Evolutionary conservation across 345 rosid genomes (phyloP), one percentile per base, ranked within the genome.

Genomic region (Anastatica hierochuntica): DNA sequence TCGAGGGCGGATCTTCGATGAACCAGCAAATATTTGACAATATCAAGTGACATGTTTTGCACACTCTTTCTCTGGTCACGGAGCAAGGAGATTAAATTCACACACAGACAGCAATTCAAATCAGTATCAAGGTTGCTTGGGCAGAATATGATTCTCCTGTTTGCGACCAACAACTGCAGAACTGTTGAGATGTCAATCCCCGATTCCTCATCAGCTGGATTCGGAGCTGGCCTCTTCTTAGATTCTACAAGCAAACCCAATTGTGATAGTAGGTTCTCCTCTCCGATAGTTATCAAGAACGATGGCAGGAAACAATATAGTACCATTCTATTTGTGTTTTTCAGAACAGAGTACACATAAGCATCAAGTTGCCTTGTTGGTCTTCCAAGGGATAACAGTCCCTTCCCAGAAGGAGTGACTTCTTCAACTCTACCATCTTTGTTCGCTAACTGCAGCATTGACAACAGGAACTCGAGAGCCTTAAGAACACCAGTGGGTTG

Each of bases 401-500:
- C 76, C 66, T 83, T 85, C 60, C 97, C 94, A 6, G 78, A 65
- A 29, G 83, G 88, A 68, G 79, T 69, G 54, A 81, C 83, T 51
- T 71, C 88, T 73, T 90, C 97, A 71, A 90, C 78, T 35, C 86
- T 77, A 21, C 97, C 95, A 78, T 85, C 84, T 74, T 89, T 89
- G 69, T 89, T 89, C 29, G 94, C 95, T 70, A 90, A 69, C 53
- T 85, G 95, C 58, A 90, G 72, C 84, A 90, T 77, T 3, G 97
- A 90, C 69, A 90, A 62, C 58, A 90, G 68, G 59, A 90, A 90
- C 69, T 90, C 97, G 18, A 90, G 76, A 45, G 80, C 76, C 56
- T 67, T 81, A 58, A 86, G 70, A 37, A 83, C 88, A 56, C 64
- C 76, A 47, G 69, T 70, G 44, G 95, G 85, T 66, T 80, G 90